Evolutionary conservation across 2,329 filamentous ascomycete genomes (phyloP).

Genomic region (Colletotrichum kahawae): DNA sequence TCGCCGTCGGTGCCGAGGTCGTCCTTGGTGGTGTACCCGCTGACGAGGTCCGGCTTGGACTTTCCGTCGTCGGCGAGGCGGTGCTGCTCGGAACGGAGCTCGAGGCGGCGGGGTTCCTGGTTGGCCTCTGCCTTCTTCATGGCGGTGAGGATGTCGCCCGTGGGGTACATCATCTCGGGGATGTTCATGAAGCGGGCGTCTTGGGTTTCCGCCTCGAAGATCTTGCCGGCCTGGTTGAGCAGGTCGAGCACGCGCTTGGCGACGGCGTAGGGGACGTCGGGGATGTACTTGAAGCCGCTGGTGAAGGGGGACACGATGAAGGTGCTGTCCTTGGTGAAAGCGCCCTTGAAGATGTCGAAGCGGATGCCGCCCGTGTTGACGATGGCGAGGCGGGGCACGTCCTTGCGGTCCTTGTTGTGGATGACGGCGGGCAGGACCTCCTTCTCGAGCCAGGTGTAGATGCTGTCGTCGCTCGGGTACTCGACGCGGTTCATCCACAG

Average conservation of each 20-base stretch:
- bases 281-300: conserved; percentile 77
- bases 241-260: conserved; percentile 72
- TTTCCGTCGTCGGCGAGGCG: conserved; percentile 32
- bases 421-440: conserved; percentile 75
- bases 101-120: conserved; percentile 31
- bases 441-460: conserved; percentile 82
- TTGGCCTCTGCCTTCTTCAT: conserved; percentile 20
- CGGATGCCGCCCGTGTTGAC: conserved; percentile 91
- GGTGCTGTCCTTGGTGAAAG: conserved; percentile 86
- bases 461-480: conserved; percentile 75
- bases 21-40: conserved; percentile 88
- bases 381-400: conserved; percentile 73
- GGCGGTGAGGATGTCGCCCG: conserved; percentile 21
- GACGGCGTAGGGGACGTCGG: conserved; percentile 78
- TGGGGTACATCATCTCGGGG: conserved; percentile 48
- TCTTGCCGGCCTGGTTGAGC: conserved; percentile 59
- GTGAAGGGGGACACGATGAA: conserved; percentile 89
- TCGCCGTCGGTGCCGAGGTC: conserved; percentile 86
- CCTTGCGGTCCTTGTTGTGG: conserved; percentile 58
- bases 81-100: conserved; percentile 36
- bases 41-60: conserved; percentile 49
- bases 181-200: conserved; percentile 53
- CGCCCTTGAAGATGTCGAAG: conserved; percentile 93
- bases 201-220: conserved; percentile 42
- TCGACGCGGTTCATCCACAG: conserved; percentile 83